A percentile compares a stretch with the other conserved stretches of the same genome.
phyloP scores from a whole-genome alignment of 2,329 filamentous ascomycete species.

The Fonsecaea pedrosoi region DNA sequence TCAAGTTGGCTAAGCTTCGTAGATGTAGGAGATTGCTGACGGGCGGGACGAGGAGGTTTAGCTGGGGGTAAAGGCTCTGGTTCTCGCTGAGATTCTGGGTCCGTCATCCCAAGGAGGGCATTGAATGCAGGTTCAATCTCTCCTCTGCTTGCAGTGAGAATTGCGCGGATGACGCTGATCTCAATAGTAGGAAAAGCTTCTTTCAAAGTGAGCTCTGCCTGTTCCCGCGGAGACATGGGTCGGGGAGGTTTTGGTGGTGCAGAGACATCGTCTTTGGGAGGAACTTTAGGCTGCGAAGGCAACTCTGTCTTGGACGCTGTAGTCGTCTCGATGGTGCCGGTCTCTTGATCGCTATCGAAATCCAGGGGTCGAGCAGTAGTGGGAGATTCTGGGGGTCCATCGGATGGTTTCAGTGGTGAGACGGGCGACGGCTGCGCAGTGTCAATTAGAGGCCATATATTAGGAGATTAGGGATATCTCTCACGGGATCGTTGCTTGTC shows the following conservation, averaged over 20 bases:
- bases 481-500: slow-evolving; percentile 29
- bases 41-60: slow-evolving; percentile 77
- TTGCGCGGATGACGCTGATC: slow-evolving; percentile 78
- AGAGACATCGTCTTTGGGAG: slow-evolving; percentile 40
- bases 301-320: slow-evolving; percentile 42
- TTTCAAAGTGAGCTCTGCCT: slow-evolving; percentile 85
- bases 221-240: slow-evolving; percentile 78
- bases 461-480: background rate
- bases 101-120: slow-evolving; percentile 82
- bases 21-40: slow-evolving; percentile 50
- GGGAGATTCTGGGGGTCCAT: slow-evolving; percentile 55
- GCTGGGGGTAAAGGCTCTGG: slow-evolving; percentile 68
- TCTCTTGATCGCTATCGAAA: slow-evolving; percentile 63
- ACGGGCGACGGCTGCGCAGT: slow-evolving; percentile 36
- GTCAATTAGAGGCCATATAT: slow-evolving; percentile 6
- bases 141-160: slow-evolving; percentile 83
- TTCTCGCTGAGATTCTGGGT: slow-evolving; percentile 73
- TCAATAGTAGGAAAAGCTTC: slow-evolving; percentile 94
- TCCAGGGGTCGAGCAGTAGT: slow-evolving; percentile 64
- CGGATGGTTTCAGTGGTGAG: slow-evolving; percentile 39
- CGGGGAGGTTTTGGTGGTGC: slow-evolving; percentile 83
- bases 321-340: slow-evolving; percentile 42
- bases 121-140: slow-evolving; percentile 94
- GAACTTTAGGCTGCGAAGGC: slow-evolving; percentile 38
- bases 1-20: slow-evolving; percentile 80